Percentiles rank a stretch among this genome's conserved stretches.
Evolutionary conservation across 495 filamentous ascomycete genomes (phyloP).

Genomic region (Xylaria venustula): DNA sequence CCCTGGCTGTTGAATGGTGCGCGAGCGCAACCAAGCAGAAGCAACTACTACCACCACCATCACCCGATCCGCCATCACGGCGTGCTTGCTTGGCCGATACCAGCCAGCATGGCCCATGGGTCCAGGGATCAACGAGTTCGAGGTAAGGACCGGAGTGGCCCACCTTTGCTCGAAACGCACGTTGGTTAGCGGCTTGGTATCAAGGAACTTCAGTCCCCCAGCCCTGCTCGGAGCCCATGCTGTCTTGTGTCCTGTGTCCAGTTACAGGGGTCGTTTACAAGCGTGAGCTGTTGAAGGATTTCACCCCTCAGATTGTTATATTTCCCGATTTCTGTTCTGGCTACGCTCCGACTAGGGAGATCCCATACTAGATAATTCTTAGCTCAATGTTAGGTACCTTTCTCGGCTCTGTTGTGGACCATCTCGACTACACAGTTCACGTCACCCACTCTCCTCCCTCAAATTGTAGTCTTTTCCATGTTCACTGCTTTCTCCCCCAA

Average conservation of each 20-base stretch:
- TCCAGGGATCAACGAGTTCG: conserved; percentile 26
- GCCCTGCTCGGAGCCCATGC: conserved; percentile 19
- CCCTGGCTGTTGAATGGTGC: conserved; percentile 9
- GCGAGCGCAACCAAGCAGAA: conserved; percentile 8
- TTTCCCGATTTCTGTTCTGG: conserved; percentile 15
- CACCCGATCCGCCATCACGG: conserved; percentile 32
- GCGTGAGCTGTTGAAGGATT: conserved; percentile 31
- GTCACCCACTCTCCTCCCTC: conserved; percentile 15
- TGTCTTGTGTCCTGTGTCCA: conserved; percentile 12
- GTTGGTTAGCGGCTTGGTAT: conserved; percentile 19
- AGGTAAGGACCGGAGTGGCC: conserved; percentile 14
- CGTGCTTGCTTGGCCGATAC: conserved; percentile 22
- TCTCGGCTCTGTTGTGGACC: conserved; percentile 10
- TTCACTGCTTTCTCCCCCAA: conserved; percentile 23
- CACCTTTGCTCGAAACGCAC: conserved; percentile 19
- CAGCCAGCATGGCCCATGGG: conserved; percentile 20
- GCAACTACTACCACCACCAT: conserved; percentile 8
- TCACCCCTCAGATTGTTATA: conserved; percentile 33
- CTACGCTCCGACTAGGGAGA: conserved; percentile 11
- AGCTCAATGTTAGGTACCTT: conserved; percentile 12
- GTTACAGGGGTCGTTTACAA: conserved; percentile 14
- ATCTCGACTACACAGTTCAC: conserved; percentile 14
- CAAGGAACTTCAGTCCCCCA: conserved; percentile 16
- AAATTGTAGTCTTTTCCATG: conserved; percentile 8
- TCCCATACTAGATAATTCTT: conserved; percentile 3